Base-by-base conservation (phyloP, 2,329 filamentous ascomycete species). In the Coniochaeta sp. region DNA sequence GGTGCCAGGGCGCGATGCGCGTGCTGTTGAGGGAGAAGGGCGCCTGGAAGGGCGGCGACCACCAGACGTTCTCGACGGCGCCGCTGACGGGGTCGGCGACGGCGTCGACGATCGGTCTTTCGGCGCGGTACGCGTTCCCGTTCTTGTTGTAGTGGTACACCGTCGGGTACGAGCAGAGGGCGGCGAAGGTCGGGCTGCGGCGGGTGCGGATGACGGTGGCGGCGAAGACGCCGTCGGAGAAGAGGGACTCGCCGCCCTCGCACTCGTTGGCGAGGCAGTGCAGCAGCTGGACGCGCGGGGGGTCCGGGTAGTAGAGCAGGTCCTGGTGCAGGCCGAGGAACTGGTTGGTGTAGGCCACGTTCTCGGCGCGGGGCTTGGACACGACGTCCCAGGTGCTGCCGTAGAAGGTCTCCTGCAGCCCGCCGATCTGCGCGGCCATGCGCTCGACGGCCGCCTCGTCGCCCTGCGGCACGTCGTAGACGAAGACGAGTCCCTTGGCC, bases 291-390 rank as follows among this genome's bases (percentile, higher is more conserved):
- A 94, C 81, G 28, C 85, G 83, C 0, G 92, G 92, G 3, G 89
- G 83, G 49, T 89, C 81, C 13, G 79, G 72, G 69, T 94, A 86
- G 70, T 97, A 97, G 51, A 96, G 77, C 35, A 97, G 78, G 65
- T 97, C 94, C 81, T 96, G 94, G 71, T 99, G 94, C 47, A 96
- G 83, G 14, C 88, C 89, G 1, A 97, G 82, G 62, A 85, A 85
- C 48, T 85, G 78, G 62, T 80, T 85, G 1, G 92, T 96, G 70
- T 97, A 91, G 9, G 94, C 92, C 4, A 96, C 88, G 65, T 97
- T 97, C 64, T 92, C 91, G 22, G 91, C 89, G 51, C 89, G 67
- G 1, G 87, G 85, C 50, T 95, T 86, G 3, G 85, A 89, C 51
- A 83, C 81, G 12, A 97, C 92, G 67, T 96, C 87, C 83, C 91